Base-by-base conservation (phyloP, 768 basidiomycete genomes). In the Hortiboletus flavorubellus region DNA sequence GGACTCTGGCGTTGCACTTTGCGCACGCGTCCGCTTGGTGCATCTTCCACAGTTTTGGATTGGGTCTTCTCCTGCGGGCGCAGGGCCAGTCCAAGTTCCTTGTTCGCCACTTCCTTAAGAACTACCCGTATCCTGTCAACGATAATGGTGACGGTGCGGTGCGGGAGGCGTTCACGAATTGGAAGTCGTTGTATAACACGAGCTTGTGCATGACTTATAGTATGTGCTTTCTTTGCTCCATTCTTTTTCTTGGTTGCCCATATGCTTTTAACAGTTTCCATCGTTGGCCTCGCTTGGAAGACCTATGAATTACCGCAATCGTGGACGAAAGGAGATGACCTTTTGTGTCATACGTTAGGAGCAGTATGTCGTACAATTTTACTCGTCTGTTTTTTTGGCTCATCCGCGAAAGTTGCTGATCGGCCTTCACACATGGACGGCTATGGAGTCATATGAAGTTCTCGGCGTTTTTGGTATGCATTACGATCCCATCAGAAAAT, bases 171-270 rank as follows among this genome's bases (percentile, higher is more conserved):
- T 99, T 98, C 63, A 78, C 82, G 29, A 98, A 97, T 70, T 99
- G 95, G 94, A 98, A 98, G 72, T 79, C 79, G 5, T 78, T 92
- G 29, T 98, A 95, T 69, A 98, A 98, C 70, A 70, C 93, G 71
- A 93, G 89, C 70, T 78, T 95, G 79, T 87, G 86, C 70, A 97
- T 98, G 94, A 95, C 89, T 5, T 98, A 95, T 69, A 86, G 94
- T 95, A 55, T 18, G 78, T 72, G 1, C 30, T 35, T 37, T n/a
- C 10, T 10, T 12, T 4, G 1, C 1, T 7, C 15, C 44, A 6
- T 44, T 37, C 10, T 34, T 33, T 47, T 51, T 21, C 56, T 34
- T 39, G 14, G 5, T 12, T 23, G 30, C 16, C 54, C 45, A 54
- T 35, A 12, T 7, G 39, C 39, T 55, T 42, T 46, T 46, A 11